These are phyloP conservation scores for Saururus chinensis DNA, from an alignment of 164 flowering plant species.

Conservation along the genomic window DNA sequence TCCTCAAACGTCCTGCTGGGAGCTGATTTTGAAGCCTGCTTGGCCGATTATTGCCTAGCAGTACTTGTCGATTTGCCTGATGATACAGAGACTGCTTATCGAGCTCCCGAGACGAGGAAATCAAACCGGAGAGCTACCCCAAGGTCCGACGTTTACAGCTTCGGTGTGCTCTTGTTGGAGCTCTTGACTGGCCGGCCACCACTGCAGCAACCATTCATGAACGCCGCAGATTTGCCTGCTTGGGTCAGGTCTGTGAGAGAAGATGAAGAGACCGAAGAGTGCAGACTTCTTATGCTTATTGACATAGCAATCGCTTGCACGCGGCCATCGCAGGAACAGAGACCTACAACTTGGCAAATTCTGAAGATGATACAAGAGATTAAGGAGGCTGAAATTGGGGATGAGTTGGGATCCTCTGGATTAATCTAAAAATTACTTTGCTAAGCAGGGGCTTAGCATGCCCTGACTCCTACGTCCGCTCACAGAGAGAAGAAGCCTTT, in stretches of 20 bases:
- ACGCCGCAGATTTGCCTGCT: slow-evolving; percentile 29
- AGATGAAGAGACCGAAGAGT: slow-evolving; percentile 40
- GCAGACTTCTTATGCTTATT: slow-evolving; percentile 54
- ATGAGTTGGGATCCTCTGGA: slow-evolving; percentile 19
- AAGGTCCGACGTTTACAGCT: slow-evolving; percentile 75
- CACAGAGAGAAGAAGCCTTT: too few relatives aligned
- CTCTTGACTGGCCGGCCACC: slow-evolving; percentile 69
- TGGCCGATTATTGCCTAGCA: slow-evolving; percentile 74
- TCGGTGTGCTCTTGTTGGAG: slow-evolving; percentile 70
- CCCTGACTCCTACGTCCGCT: too few relatives aligned
- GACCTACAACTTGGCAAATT: slow-evolving; percentile 93
- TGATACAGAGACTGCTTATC: slow-evolving; percentile 26
- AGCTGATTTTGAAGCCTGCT: slow-evolving; percentile 83
- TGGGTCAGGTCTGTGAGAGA: slow-evolving; percentile 67
- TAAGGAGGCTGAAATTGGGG: slow-evolving; percentile 48
- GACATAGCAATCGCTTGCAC: slow-evolving; percentile 62
- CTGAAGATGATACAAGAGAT: slow-evolving; percentile 92
- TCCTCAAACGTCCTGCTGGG: slow-evolving; percentile 91
- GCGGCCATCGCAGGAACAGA: slow-evolving; percentile 50
- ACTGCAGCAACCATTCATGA: slow-evolving; percentile 38
- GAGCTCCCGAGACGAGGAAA: slow-evolving; percentile 62
- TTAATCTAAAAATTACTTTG: too few relatives aligned
- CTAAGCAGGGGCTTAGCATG: too few relatives aligned
- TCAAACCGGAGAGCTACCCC: slow-evolving; percentile 24
- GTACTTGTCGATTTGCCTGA: slow-evolving; percentile 25